phyloP scores from a whole-genome alignment of 176 grass and related monocot genomes.

The Bolboschoenus planiculmis region DNA sequence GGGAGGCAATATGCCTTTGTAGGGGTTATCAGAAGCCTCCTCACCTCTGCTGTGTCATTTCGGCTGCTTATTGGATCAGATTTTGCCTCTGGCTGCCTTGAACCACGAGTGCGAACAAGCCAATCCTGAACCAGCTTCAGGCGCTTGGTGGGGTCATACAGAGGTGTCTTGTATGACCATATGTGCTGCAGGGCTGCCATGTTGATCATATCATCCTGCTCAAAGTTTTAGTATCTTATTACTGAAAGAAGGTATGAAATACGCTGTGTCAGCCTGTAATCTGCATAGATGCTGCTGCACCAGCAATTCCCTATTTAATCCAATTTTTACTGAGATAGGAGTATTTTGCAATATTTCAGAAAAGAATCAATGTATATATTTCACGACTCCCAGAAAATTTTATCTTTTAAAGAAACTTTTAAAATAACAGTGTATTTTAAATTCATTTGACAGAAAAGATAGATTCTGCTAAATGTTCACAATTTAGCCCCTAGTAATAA shows the following conservation, averaged over 20 bases:
- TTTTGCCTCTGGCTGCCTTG: constrained; percentile 12
- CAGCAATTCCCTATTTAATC: neutral
- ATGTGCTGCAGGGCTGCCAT: constrained; percentile 26
- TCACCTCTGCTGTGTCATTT: constrained; percentile 22
- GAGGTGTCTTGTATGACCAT: constrained; percentile 37
- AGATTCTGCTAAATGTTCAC: neutral
- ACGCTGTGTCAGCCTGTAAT: neutral
- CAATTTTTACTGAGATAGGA: neutral
- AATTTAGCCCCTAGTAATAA: neutral
- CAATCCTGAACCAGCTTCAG: constrained; percentile 34
- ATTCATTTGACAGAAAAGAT: neutral
- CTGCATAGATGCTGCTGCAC: neutral
- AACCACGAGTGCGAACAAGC: constrained; percentile 8
- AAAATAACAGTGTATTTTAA: neutral
- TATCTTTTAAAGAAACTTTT: neutral
- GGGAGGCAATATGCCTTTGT: constrained; percentile 70
- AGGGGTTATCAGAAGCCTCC: constrained; percentile 73
- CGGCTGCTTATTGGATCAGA: neutral
- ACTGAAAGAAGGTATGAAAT: neutral
- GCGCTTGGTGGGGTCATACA: constrained; percentile 23
- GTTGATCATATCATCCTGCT: constrained; percentile 13
- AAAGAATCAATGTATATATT: neutral
- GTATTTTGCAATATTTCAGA: neutral
- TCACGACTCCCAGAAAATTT: neutral
- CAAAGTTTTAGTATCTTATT: neutral